Percentiles rank a stretch among this genome's conserved stretches.
These are phyloP conservation scores for Colletotrichum tanaceti DNA, from an alignment of 2,329 filamentous ascomycete species.

Conservation along the genomic window DNA sequence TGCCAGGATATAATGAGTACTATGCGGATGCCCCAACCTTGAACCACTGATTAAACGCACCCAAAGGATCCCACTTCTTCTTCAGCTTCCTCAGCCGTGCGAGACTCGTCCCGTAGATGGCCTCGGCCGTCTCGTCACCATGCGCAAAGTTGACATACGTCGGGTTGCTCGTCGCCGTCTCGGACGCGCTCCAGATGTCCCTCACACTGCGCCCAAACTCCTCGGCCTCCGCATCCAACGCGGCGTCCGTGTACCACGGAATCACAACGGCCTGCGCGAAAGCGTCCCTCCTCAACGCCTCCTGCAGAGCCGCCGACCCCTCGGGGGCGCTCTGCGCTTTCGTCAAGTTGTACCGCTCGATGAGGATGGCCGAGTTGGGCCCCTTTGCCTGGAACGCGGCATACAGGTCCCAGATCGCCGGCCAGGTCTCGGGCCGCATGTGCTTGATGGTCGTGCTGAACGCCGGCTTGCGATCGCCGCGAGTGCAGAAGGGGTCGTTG, in stretches of 20 bases:
- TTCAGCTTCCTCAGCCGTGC: slow-evolving; percentile 45
- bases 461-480: slow-evolving; percentile 54
- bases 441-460: slow-evolving; percentile 49
- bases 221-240: slow-evolving; percentile 50
- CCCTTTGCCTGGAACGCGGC: slow-evolving; percentile 50
- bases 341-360: slow-evolving; percentile 53
- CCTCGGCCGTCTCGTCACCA: slow-evolving; percentile 46
- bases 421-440: slow-evolving; percentile 53
- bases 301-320: slow-evolving; percentile 45
- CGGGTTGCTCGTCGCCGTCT: slow-evolving; percentile 40
- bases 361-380: slow-evolving; percentile 49
- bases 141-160: slow-evolving; percentile 51
- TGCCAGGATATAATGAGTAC: no score
- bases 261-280: slow-evolving; percentile 50
- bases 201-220: slow-evolving; percentile 49
- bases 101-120: slow-evolving; percentile 45
- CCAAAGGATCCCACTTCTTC: slow-evolving; percentile 45
- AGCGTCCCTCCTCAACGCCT: slow-evolving; percentile 50
- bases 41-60: slow-evolving; percentile 48
- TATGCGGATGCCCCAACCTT: no score
- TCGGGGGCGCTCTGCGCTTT: slow-evolving; percentile 44
- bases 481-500: slow-evolving; percentile 51
- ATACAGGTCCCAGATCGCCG: slow-evolving; percentile 53
- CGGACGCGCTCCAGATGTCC: slow-evolving; percentile 44
- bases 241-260: slow-evolving; percentile 53